These are phyloP conservation scores for Penicillium silybi DNA, from an alignment of 495 filamentous ascomycete species.

Conservation along the genomic window DNA sequence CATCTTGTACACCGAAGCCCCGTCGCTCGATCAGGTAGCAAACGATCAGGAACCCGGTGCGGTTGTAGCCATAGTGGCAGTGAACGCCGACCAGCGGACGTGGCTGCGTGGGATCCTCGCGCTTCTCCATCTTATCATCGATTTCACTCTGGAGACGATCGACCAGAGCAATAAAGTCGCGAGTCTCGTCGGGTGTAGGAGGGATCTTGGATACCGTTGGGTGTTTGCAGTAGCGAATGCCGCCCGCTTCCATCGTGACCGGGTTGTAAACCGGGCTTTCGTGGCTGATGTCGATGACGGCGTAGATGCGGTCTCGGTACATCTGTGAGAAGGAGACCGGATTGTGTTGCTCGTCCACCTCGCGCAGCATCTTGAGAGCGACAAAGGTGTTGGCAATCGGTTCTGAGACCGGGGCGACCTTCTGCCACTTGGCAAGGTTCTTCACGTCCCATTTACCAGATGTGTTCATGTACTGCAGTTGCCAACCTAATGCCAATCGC, in stretches of 20 bases:
- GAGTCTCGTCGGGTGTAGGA: conserved; percentile 70
- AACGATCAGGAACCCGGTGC: conserved; percentile 87
- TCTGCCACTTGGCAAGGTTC: conserved; percentile 88
- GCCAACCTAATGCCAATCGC: conserved; percentile 81
- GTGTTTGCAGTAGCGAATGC: conserved; percentile 80
- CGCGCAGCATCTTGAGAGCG: conserved; percentile 83
- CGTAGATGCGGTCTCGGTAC: conserved; percentile 62
- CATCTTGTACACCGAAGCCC: conserved; percentile 67
- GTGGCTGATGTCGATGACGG: conserved; percentile 85
- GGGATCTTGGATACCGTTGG: conserved; percentile 91
- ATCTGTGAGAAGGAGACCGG: conserved; percentile 67
- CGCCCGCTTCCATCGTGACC: conserved; percentile 63
- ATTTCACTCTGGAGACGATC: conserved; percentile 58
- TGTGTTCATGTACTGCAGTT: conserved; percentile 77
- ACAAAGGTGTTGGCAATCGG: conserved; percentile 73
- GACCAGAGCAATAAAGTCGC: conserved; percentile 72
- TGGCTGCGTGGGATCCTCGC: conserved; percentile 44
- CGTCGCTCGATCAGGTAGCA: conserved; percentile 84
- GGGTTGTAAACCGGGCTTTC: conserved; percentile 83
- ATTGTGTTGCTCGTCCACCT: conserved; percentile 79
- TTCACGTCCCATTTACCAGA: conserved; percentile 98
- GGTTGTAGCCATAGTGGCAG: conserved; percentile 93
- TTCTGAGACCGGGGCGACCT: conserved; percentile 69
- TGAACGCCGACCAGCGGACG: conserved; percentile 71
- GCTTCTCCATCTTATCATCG: conserved; percentile 33